phyloP scores from a whole-genome alignment of 768 basidiomycete species.

The Tricholoma saponaceum region DNA sequence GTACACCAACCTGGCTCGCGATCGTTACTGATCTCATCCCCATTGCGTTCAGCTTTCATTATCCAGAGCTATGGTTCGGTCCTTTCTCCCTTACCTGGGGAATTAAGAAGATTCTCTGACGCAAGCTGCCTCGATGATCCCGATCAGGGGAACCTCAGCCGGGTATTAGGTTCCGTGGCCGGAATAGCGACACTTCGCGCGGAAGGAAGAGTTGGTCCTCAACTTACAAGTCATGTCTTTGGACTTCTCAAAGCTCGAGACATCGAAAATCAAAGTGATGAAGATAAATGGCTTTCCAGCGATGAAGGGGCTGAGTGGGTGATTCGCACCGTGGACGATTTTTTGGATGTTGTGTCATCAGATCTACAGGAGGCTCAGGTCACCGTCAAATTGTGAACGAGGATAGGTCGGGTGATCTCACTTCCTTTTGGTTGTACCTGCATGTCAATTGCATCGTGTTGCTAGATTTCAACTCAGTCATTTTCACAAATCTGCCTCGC shows the following conservation, averaged over 20 bases:
- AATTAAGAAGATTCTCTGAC: slow-evolving; percentile 38
- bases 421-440: slow-evolving; percentile 26
- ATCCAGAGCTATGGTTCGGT: slow-evolving; percentile 83
- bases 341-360: slow-evolving; percentile 68
- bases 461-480: slow-evolving; percentile 27
- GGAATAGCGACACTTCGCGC: slow-evolving; percentile 84
- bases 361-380: slow-evolving; percentile 38
- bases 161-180: slow-evolving; percentile 79
- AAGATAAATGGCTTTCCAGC: slow-evolving; percentile 76
- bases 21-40: slow-evolving; percentile 16
- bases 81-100: slow-evolving; percentile 69
- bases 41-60: slow-evolving; percentile 61
- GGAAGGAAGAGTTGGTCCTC: slow-evolving; percentile 80
- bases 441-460: slow-evolving; percentile 37
- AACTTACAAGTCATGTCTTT: slow-evolving; percentile 85
- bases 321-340: slow-evolving; percentile 74
- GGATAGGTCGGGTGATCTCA: slow-evolving; percentile 34
- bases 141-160: slow-evolving; percentile 81
- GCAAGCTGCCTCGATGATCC: slow-evolving; percentile 38
- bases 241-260: slow-evolving; percentile 83
- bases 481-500: slow-evolving; percentile 26
- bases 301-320: slow-evolving; percentile 92
- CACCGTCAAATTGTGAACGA: slow-evolving; percentile 58
- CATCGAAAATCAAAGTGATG: slow-evolving; percentile 53
- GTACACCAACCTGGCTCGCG: slow-evolving; percentile 12